These are phyloP conservation scores for Aspergillus flavus DNA, from an alignment of 2,329 filamentous ascomycete species.

Conservation along the genomic window DNA sequence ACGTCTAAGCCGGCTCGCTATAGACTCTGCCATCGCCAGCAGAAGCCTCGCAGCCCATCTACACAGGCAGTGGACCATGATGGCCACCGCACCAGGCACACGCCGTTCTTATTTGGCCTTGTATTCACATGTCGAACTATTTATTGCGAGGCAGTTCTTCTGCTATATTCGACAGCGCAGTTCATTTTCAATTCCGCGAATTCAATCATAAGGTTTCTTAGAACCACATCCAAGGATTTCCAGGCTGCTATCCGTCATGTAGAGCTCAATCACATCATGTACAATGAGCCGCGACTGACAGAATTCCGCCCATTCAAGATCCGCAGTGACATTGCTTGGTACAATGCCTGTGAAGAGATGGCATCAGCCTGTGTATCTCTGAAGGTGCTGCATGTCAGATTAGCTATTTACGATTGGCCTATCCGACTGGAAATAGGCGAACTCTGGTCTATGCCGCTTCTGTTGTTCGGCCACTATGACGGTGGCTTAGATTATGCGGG, in stretches of 20 bases:
- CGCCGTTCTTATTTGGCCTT: conserved; percentile 50
- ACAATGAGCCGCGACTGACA: conserved; percentile 25
- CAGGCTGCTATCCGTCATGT: conserved; percentile 53
- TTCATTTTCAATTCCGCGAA: conserved; percentile 26
- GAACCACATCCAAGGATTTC: conserved; percentile 57
- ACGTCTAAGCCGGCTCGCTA: conserved; percentile 66
- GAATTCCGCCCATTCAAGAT: conserved; percentile 19
- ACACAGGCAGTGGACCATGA: conserved; percentile 4
- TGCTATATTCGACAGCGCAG: conserved; percentile 57
- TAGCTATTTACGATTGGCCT: conserved; percentile 24
- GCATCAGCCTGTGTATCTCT: conserved; percentile 12
- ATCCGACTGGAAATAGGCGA: conserved; percentile 23
- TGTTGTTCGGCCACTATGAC: conserved; percentile 15
- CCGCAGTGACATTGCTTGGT: conserved; percentile 25
- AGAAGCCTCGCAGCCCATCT: conserved; percentile 27
- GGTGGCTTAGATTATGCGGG: conserved; percentile 17
- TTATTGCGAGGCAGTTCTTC: conserved; percentile 64
- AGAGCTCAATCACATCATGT: conserved; percentile 28
- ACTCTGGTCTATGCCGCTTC: conserved; percentile 24
- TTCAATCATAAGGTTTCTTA: conserved; percentile 29
- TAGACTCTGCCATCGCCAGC: conserved; percentile 60
- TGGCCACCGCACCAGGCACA: too few species aligned
- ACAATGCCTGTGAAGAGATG: conserved; percentile 21
- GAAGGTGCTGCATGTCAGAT: conserved; percentile 20
- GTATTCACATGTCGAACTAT: conserved; percentile 64